phyloP scores from a whole-genome alignment of 768 basidiomycete species.

The Mycena pura region DNA sequence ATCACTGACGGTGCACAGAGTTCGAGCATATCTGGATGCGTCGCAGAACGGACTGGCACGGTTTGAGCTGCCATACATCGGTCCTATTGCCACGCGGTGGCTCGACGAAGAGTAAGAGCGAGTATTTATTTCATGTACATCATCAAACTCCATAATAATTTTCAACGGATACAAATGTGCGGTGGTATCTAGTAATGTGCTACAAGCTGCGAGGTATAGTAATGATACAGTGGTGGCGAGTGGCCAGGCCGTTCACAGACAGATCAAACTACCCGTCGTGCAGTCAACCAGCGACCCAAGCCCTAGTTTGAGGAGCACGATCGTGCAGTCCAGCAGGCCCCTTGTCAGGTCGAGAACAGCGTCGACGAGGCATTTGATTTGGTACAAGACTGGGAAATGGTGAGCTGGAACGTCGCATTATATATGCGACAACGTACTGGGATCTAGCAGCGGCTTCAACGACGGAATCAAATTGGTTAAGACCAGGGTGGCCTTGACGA shows the following conservation, averaged over 20 bases:
- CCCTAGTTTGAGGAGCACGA: constrained; percentile 49
- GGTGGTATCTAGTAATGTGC: constrained; percentile 29
- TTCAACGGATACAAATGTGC: constrained; percentile 39
- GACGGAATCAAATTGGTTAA: constrained; percentile 50
- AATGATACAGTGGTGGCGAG: constrained; percentile 2
- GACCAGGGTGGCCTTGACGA: constrained; percentile 39
- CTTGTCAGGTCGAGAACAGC: constrained; percentile 54
- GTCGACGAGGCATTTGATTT: constrained; percentile 67
- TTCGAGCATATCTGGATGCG: constrained; percentile 60
- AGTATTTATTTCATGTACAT: constrained; percentile 12
- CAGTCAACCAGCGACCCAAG: constrained; percentile 38
- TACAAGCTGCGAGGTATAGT: constrained; percentile 5
- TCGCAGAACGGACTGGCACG: constrained; percentile 57
- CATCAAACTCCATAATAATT: constrained; percentile 27
- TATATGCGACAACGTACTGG: constrained; percentile 55
- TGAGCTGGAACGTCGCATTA: constrained; percentile 4
- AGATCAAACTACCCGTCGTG: too few relatives aligned
- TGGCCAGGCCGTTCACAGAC: too few relatives aligned
- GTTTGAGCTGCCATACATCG: constrained; percentile 68
- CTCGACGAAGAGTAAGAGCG: constrained; percentile 59
- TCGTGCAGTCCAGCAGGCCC: constrained; percentile 53
- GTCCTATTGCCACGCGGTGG: constrained; percentile 72
- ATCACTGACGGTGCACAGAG: constrained; percentile 39
- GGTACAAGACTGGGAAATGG: constrained; percentile 53
- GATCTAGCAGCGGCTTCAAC: constrained; percentile 60